Conservation (phyloP, 2,329 filamentous ascomycete genomes). For the Didymella sp. region DNA sequence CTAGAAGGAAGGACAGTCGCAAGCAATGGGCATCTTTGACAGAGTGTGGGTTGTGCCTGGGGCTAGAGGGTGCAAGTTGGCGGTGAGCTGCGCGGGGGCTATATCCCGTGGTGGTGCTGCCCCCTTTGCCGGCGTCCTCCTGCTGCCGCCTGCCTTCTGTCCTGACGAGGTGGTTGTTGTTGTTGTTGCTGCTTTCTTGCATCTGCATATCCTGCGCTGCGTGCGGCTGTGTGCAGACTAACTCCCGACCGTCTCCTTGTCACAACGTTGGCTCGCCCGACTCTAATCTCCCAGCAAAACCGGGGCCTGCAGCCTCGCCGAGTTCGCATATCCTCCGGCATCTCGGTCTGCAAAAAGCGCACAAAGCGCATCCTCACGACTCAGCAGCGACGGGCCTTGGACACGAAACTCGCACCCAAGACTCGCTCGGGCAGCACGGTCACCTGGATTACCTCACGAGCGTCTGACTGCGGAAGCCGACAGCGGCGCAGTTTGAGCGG, state of each 20-base stretch:
- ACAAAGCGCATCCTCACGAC: constrained; percentile 1
- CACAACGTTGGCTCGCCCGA: constrained; percentile 12
- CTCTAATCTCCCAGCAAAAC: constrained; percentile 19
- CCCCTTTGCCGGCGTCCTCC: constrained; percentile 7
- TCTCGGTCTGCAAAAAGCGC: constrained; percentile 1
- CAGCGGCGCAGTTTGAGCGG: constrained; percentile 28
- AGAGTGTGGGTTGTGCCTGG: constrained; percentile 16
- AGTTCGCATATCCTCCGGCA: constrained; percentile 3
- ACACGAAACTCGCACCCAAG: constrained; percentile 2
- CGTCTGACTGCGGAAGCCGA: constrained; percentile 24
- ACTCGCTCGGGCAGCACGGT: constrained; percentile 19
- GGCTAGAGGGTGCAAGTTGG: constrained; percentile 8
- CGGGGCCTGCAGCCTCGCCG: constrained; percentile 17
- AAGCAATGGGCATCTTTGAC: constrained; percentile 14
- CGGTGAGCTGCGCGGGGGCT: constrained; percentile 19
- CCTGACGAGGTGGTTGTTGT: not conserved
- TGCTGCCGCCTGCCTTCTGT: constrained; percentile 6
- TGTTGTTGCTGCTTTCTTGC: not conserved
- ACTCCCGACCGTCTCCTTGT: constrained; percentile 7
- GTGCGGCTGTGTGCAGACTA: constrained; percentile 12
- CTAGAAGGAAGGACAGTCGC: constrained; percentile 15
- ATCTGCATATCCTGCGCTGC: not conserved
- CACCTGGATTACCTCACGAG: constrained; percentile 22
- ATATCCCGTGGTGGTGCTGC: constrained; percentile 9
- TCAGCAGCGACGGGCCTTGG: not conserved